Evolutionary conservation across 2,329 filamentous ascomycete species (phyloP), one percentile per base, ranked within the genome.

Genomic region (Coniochaeta ligniaria): DNA sequence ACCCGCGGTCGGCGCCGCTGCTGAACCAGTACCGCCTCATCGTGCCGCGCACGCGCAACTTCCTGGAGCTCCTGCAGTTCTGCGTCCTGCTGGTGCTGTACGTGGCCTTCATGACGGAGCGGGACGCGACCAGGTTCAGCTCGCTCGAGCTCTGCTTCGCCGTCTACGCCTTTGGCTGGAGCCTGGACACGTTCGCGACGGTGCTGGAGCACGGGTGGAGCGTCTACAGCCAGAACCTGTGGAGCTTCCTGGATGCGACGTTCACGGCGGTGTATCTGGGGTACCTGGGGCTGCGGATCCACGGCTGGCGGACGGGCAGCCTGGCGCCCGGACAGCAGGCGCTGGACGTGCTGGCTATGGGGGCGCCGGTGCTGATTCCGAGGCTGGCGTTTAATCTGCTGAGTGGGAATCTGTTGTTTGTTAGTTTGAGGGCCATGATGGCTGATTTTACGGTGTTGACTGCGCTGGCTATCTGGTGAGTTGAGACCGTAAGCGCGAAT

Each of bases 21-120:
- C 80, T 96, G 24, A 94, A 96, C 68, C 91, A 96, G 70, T 95
- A 95, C 69, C 88, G 91, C 1, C 81, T 96, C 8, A 89, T 92
- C 64, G 91, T 96, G 9, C 91, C 91, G 12, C 81, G 90, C 16
- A 94, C 88, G 0, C 80, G 91, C 60, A 93, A 90, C 68, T 75
- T 89, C 31, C 80, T 95, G 60, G 91, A 96, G 73, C 82, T 89
- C 1, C 77, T 83, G 20, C 90, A 95, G 67, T 96, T 95, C 69
- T 68, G 87, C 31, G 74, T 89, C 9, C 77, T 96, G 1, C 78
- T 95, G 14, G 72, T 74, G 0, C 75, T 95, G 2, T 96, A 92
- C 68, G 74, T 92, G 7, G 75, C 82, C 9, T 87, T 91, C 61
- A 94, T 95, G 91, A 77, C 83, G 8, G 78, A 85, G 64, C 82